These are phyloP conservation scores for Ophiosphaerella korrae DNA, from an alignment of 2,329 filamentous ascomycete genomes.

Conservation along the genomic window DNA sequence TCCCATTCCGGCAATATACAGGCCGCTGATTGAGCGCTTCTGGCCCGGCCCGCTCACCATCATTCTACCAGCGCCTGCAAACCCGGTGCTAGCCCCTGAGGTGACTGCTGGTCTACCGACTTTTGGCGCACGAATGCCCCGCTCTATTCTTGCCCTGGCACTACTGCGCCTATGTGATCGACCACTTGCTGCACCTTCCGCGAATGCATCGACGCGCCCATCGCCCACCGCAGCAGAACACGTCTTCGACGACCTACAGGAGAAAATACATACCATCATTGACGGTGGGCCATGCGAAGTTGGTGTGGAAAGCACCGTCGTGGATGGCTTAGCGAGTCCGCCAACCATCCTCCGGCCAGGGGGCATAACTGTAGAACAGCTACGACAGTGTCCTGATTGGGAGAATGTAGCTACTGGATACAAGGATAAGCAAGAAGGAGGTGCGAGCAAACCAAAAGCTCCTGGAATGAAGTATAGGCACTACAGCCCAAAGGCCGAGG, in stretches of 20 bases:
- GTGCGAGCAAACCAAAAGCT: slow-evolving; percentile 69
- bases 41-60: slow-evolving; percentile 97
- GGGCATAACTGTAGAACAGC: slow-evolving; percentile 80
- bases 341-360: slow-evolving; percentile 85
- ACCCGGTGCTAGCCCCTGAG: slow-evolving; percentile 79
- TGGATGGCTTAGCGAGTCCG: slow-evolving; percentile 83
- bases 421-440: slow-evolving; percentile 71
- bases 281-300: slow-evolving; percentile 87
- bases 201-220: slow-evolving; percentile 91
- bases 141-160: slow-evolving; percentile 79
- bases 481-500: slow-evolving; percentile 87
- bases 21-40: slow-evolving; percentile 76
- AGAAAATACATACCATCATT: slow-evolving; percentile 82
- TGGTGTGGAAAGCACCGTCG: slow-evolving; percentile 95
- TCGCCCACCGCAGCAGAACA: slow-evolving; percentile 90
- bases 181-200: slow-evolving; percentile 88
- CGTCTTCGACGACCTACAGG: slow-evolving; percentile 81
- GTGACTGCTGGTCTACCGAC: slow-evolving; percentile 85
- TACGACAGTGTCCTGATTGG: slow-evolving; percentile 79
- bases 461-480: slow-evolving; percentile 99
- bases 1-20: slow-evolving; percentile 75
- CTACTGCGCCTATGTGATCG: slow-evolving; percentile 80
- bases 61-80: slow-evolving; percentile 75
- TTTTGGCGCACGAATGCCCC: slow-evolving; percentile 90
- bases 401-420: slow-evolving; percentile 78